Conservation (phyloP, 1,284 basidiomycete genomes). For the Naganishia albida region DNA sequence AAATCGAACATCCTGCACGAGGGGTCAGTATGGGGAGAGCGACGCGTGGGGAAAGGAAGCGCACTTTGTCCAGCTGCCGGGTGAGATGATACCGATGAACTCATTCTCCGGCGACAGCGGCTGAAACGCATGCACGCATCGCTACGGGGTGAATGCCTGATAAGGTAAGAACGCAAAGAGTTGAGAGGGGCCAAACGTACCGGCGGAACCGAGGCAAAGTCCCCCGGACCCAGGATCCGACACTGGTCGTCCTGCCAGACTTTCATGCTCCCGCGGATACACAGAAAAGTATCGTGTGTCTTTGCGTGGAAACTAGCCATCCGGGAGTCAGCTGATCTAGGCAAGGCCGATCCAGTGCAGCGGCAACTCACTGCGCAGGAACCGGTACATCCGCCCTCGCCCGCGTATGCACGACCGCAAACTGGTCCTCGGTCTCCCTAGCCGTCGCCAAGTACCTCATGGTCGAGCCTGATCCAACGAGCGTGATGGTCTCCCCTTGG, state of each 20-base stretch:
- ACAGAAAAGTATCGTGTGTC: constrained; percentile 33
- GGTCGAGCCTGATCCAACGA: constrained; percentile 27
- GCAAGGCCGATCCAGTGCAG: background rate
- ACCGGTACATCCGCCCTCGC: constrained; percentile 32
- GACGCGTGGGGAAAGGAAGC: background rate
- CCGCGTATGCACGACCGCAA: constrained; percentile 30
- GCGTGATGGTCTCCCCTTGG: constrained; percentile 32
- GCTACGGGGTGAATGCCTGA: background rate
- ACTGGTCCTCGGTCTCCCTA: constrained; percentile 28
- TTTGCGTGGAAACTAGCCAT: constrained; percentile 28
- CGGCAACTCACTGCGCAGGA: constrained; percentile 30
- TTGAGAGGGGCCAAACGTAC: constrained; percentile 13
- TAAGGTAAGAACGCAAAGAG: background rate
- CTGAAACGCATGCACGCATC: constrained; percentile 31
- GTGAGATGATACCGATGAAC: constrained; percentile 32
- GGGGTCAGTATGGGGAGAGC: background rate
- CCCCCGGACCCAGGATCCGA: constrained; percentile 29
- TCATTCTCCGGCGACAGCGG: constrained; percentile 27
- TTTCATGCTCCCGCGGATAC: constrained; percentile 22
- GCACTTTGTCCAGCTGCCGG: constrained; percentile 32
- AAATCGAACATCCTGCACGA: constrained; percentile 30
- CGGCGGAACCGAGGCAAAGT: constrained; percentile 33
- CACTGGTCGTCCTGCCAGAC: constrained; percentile 32
- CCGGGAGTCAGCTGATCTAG: background rate
- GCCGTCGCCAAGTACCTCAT: constrained; percentile 32